phyloP scores from a whole-genome alignment of 1,139 yeast species.

The Yamadazyma siamensis region DNA sequence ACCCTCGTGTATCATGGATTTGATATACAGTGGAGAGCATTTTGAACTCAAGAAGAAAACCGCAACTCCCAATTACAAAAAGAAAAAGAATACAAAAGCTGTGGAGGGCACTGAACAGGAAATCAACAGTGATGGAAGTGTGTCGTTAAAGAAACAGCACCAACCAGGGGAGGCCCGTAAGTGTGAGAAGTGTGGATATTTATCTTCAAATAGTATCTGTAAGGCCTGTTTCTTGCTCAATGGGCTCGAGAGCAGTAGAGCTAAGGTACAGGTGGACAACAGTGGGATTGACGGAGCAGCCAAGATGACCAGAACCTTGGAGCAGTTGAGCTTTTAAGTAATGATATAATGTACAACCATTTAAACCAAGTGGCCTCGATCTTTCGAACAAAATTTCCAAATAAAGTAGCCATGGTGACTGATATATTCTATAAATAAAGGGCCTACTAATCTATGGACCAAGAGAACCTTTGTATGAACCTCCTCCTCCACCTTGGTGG shows the following conservation, averaged over 20 bases:
- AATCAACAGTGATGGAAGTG: slow-evolving; percentile 59
- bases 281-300: slow-evolving; percentile 65
- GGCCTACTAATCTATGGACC: slow-evolving; percentile 34
- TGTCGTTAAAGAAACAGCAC: slow-evolving; percentile 36
- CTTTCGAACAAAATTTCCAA: background rate
- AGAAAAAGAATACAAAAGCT: slow-evolving; percentile 16
- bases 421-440: slow-evolving; percentile 63
- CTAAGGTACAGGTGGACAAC: slow-evolving; percentile 54
- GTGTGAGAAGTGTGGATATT: slow-evolving; percentile 88
- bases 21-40: slow-evolving; percentile 91
- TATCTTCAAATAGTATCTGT: slow-evolving; percentile 84
- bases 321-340: slow-evolving; percentile 54
- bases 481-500: slow-evolving; percentile 60
- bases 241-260: slow-evolving; percentile 76
- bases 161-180: slow-evolving; percentile 54
- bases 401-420: slow-evolving; percentile 56
- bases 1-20: slow-evolving; percentile 92
- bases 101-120: slow-evolving; percentile 37
- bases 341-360: slow-evolving; percentile 2
- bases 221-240: slow-evolving; percentile 89
- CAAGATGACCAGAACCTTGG: slow-evolving; percentile 59
- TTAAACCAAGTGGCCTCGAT: too few relatives aligned
- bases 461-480: slow-evolving; percentile 27
- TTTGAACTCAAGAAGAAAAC: slow-evolving; percentile 62
- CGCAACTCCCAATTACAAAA: slow-evolving; percentile 32